phyloP scores from a whole-genome alignment of 441 rosid species.

The Pelargonium hybrid region DNA sequence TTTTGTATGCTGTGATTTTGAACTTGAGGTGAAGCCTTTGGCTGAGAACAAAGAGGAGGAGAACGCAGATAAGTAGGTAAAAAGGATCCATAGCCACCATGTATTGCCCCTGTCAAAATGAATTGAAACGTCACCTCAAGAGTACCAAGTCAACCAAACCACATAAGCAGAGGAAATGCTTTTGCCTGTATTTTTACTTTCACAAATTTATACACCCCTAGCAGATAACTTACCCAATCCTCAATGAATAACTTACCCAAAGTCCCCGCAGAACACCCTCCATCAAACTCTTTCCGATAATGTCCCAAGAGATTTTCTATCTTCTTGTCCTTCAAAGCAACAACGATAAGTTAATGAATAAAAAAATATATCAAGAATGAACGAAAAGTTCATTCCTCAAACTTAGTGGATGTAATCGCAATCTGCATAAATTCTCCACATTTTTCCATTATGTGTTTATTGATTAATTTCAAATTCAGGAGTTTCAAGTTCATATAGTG shows the following conservation, averaged over 20 bases:
- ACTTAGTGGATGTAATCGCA: background rate
- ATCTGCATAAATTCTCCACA: background rate
- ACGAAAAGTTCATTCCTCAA: background rate
- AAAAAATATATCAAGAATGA: background rate
- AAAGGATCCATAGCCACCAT: constrained; percentile 26
- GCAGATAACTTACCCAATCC: background rate
- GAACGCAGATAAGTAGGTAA: constrained; percentile 22
- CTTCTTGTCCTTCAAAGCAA: constrained; percentile 8
- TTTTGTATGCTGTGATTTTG: constrained; percentile 21
- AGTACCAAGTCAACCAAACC: constrained; percentile 1
- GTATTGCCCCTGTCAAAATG: constrained; percentile 23
- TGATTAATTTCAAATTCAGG: background rate
- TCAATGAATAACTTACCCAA: constrained; percentile 13
- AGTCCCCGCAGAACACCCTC: constrained; percentile 15
- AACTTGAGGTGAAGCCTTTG: constrained; percentile 20
- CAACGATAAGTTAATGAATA: background rate
- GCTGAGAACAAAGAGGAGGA: constrained; percentile 19
- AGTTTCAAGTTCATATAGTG: background rate
- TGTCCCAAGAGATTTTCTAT: constrained; percentile 16
- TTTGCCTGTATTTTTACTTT: constrained; percentile 6
- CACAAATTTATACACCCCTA: background rate
- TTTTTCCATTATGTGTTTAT: background rate
- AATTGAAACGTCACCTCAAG: constrained; percentile 12
- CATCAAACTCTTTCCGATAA: constrained; percentile 15
- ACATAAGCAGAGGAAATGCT: background rate